Evolutionary conservation across 2,329 filamentous ascomycete species (phyloP).

Genomic region (Sporothrix variecibatus): DNA sequence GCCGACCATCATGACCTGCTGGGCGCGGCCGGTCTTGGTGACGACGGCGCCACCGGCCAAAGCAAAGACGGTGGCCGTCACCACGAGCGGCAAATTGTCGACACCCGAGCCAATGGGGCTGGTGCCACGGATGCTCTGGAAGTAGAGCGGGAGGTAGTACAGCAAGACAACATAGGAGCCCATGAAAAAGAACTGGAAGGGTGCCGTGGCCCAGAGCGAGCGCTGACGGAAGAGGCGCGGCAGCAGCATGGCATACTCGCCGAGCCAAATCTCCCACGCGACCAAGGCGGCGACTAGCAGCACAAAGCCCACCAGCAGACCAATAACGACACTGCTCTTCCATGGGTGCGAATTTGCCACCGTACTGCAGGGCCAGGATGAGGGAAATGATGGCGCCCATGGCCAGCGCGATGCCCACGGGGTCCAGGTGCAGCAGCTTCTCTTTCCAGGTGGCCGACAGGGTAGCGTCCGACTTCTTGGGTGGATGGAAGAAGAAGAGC

Average conservation of each 20-base stretch:
- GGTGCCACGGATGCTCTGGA: constrained; percentile 48
- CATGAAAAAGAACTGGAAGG: constrained; percentile 45
- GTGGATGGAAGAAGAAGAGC: background rate
- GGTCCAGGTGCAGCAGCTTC: constrained; percentile 23
- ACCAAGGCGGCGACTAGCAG: constrained; percentile 35
- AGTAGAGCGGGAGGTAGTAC: constrained; percentile 53
- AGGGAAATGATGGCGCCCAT: constrained; percentile 39
- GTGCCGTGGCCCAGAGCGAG: constrained; percentile 45
- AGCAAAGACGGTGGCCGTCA: constrained; percentile 37
- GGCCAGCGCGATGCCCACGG: constrained; percentile 17
- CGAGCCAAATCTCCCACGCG: constrained; percentile 40
- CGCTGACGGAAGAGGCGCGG: constrained; percentile 46
- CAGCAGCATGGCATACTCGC: constrained; percentile 53
- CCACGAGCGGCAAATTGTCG: constrained; percentile 40
- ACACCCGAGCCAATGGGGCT: constrained; percentile 42
- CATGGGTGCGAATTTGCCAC: constrained; percentile 43
- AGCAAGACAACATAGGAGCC: constrained; percentile 47
- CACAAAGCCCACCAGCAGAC: constrained; percentile 38
- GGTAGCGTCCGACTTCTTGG: background rate
- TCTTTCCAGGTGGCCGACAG: background rate
- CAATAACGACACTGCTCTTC: constrained; percentile 39
- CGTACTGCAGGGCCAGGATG: constrained; percentile 47
- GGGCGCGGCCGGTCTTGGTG: constrained; percentile 32
- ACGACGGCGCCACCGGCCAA: constrained; percentile 36
- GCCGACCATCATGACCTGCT: constrained; percentile 33